phyloP scores from a whole-genome alignment of 148 eudicot genomes.

The Spergularia bocconei region DNA sequence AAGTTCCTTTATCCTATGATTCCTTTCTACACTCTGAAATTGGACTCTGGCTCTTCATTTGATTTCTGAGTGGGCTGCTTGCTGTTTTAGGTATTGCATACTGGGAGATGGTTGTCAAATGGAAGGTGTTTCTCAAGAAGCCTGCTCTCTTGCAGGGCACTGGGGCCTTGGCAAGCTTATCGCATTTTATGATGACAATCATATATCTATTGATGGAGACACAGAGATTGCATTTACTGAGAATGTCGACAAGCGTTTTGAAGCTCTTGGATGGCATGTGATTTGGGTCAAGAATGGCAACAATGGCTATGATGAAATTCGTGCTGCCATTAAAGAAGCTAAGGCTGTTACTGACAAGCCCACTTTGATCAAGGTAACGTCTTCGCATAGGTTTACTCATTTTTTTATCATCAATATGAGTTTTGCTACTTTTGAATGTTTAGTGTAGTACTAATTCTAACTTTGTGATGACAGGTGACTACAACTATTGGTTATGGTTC shows the following conservation, averaged over 20 bases:
- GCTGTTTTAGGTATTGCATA: slow-evolving; percentile 51
- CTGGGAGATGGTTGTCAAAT: slow-evolving; percentile 97
- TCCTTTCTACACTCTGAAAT: neutral
- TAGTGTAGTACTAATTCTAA: neutral
- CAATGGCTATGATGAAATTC: slow-evolving; percentile 88
- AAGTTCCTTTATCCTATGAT: slow-evolving; percentile 14
- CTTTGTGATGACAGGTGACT: slow-evolving; percentile 58
- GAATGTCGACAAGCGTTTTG: slow-evolving; percentile 78
- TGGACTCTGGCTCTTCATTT: slow-evolving; percentile 6
- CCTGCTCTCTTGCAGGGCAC: slow-evolving; percentile 94
- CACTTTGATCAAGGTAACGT: slow-evolving; percentile 80
- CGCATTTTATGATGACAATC: slow-evolving; percentile 95
- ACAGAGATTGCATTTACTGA: slow-evolving; percentile 98
- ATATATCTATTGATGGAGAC: slow-evolving; percentile 97
- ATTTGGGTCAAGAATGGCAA: slow-evolving; percentile 99
- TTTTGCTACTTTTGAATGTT: neutral
- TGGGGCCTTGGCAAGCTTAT: slow-evolving; percentile 99
- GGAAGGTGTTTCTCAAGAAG: slow-evolving; percentile 97
- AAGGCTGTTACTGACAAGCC: slow-evolving; percentile 94
- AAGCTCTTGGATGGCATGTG: slow-evolving; percentile 98
- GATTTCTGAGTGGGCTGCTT: slow-evolving; percentile 5
- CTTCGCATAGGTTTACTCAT: neutral
- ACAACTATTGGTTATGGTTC: slow-evolving; percentile 97
- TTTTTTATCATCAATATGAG: neutral
- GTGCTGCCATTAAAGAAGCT: slow-evolving; percentile 97